Percentiles rank a stretch among this genome's conserved stretches.
Conservation (phyloP, 2,329 filamentous ascomycete species). For the Colletotrichum acutatum region DNA sequence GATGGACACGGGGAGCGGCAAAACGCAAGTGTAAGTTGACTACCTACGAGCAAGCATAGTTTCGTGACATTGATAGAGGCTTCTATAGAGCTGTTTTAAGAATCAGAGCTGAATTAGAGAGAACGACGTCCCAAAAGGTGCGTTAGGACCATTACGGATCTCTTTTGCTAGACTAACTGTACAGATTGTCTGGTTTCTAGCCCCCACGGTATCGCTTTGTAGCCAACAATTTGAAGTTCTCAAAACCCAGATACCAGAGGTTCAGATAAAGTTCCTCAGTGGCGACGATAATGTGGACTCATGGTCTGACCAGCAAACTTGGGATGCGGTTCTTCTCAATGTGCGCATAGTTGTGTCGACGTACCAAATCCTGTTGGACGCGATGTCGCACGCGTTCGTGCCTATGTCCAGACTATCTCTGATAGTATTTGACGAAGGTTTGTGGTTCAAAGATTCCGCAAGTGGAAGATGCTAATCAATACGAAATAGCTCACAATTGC, state of each 20-base stretch:
- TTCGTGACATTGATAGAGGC: constrained; percentile 36
- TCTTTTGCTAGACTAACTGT: background rate
- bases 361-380: constrained; percentile 78
- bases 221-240: constrained; percentile 74
- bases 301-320: constrained; percentile 75
- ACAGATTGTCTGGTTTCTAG: constrained; percentile 78
- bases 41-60: background rate
- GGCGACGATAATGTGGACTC: constrained; percentile 77
- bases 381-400: constrained; percentile 80
- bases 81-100: constrained; percentile 71
- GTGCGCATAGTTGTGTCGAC: constrained; percentile 82
- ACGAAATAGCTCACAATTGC: constrained; percentile 76
- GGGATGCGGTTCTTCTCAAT: constrained; percentile 73
- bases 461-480: constrained; percentile 30
- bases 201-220: constrained; percentile 75
- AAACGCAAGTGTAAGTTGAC: constrained; percentile 76
- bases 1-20: constrained; percentile 86
- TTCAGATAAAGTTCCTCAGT: constrained; percentile 71
- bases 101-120: constrained; percentile 73
- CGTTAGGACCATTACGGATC: constrained; percentile 11
- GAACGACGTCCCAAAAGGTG: constrained; percentile 64
- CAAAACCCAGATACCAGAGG: constrained; percentile 66
- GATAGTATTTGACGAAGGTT: constrained; percentile 87
- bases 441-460: constrained; percentile 27
- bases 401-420: constrained; percentile 71